Conservation (phyloP, 176 grass and related monocot species). For the Coix lacrymajobi region DNA sequence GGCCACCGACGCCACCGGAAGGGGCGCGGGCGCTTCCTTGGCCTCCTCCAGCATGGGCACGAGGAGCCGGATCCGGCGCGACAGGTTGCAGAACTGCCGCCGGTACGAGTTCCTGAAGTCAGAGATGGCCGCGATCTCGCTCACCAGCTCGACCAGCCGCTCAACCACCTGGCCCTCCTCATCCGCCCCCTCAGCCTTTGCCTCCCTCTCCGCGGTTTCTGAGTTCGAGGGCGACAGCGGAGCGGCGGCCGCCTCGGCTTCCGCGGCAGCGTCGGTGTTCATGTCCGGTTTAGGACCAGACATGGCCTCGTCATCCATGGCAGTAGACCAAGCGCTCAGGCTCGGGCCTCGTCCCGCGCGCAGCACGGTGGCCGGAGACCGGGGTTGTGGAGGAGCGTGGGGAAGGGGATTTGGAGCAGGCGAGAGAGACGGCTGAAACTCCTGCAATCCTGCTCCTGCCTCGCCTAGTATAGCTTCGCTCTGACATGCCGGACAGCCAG, state of each 20-base stretch:
- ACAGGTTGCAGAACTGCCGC: constrained; percentile 82
- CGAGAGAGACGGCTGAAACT: neutral
- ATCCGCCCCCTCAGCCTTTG: neutral
- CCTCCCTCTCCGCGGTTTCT: constrained; percentile 9
- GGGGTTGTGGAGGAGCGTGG: neutral
- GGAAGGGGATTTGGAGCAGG: constrained; percentile 22
- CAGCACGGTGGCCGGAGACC: neutral
- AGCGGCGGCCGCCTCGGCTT: neutral
- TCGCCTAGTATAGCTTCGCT: constrained; percentile 12
- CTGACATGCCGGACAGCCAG: neutral
- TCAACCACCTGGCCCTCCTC: constrained; percentile 36
- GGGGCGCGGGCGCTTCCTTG: constrained; percentile 54
- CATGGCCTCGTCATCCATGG: constrained; percentile 42
- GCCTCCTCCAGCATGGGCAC: constrained; percentile 92
- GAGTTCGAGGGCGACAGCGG: neutral
- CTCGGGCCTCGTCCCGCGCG: neutral
- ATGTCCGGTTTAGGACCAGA: neutral
- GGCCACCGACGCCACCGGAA: constrained; percentile 29
- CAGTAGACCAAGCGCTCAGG: neutral
- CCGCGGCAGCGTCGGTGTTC: neutral
- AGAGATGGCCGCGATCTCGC: constrained; percentile 60
- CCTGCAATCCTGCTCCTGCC: neutral
- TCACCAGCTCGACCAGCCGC: constrained; percentile 41
- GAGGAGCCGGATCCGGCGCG: constrained; percentile 87
- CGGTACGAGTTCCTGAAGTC: constrained; percentile 83